Base-by-base conservation (phyloP, 2,329 filamentous ascomycete genomes). In the Alternaria gaisen region DNA sequence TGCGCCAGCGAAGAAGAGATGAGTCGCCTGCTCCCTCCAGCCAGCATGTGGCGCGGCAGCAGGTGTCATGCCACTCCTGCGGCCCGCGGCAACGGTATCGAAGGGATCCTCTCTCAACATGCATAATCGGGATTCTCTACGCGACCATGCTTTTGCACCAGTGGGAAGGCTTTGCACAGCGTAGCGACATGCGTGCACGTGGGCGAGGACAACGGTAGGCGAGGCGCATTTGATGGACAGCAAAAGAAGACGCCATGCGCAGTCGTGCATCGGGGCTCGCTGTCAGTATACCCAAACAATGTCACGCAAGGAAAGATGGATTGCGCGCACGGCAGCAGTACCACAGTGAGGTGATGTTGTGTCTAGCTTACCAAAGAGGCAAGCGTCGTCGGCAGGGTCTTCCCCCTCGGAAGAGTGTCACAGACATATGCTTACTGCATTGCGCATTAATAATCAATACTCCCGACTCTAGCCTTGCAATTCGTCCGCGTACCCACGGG, bases 1-100 rank as follows among this genome's bases (percentile, higher is more conserved):
- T 55, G 44, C 14, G 20, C n/a, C 32, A 43, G 22, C 36, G 34
- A 48, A 34, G 42, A 51, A 43, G 60, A 63, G 60, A 63, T 42
- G 56, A 28, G 48, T 64, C 58, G 56, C 56, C 50, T 65, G 58
- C 56, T 54, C 60, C 60, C 42, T 46, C 56, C 43, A 16, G 54
- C 46, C 56, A 40, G 36, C 57, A 44, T 40, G 47, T 51, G 44
- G 51, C 44, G 47, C 59, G 3, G 46, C 32, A 61, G 62, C 67
- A 68, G 51, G 43, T 66, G 63, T 68, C 64, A 65, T 61, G 47
- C 63, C 68, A 63, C 67, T 20, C 44, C 28, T 55, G 65, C 62
- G 63, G 64, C 30, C 64, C 60, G 69, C 50, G 56, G 30, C 28
- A 62, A 66, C 53, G 52, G 47, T 53, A 48, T 50, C 56, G 42